phyloP scores from a whole-genome alignment of 495 filamentous ascomycete species.

The Tuber microsphaerosporum region DNA sequence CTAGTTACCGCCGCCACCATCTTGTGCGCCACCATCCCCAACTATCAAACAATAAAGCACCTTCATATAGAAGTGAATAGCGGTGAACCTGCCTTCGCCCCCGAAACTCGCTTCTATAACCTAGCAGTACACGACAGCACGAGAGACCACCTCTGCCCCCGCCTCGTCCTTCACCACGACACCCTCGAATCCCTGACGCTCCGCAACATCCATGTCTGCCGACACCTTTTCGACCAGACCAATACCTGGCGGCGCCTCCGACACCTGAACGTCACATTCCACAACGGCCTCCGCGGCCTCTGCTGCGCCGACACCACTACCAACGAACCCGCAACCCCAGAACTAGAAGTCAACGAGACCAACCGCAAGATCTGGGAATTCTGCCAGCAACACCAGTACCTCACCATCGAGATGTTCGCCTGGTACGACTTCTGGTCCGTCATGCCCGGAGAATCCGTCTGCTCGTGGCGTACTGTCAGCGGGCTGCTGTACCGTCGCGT shows the following conservation, averaged over 20 bases:
- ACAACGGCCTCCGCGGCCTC: conserved; percentile 32
- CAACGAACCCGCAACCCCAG: conserved; percentile 26
- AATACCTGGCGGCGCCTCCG: conserved; percentile 30
- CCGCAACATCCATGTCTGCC: conserved; percentile 37
- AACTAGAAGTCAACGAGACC: conserved; percentile 26
- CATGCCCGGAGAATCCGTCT: conserved; percentile 21
- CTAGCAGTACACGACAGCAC: conserved; percentile 33
- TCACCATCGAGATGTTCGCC: conserved; percentile 22
- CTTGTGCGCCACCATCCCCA: conserved; percentile 33
- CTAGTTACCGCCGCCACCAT: conserved; percentile 35
- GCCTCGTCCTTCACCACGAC: conserved; percentile 27
- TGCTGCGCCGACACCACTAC: conserved; percentile 23
- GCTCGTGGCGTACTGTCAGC: conserved; percentile 23
- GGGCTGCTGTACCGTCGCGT: conserved; percentile 23
- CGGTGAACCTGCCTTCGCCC: conserved; percentile 32
- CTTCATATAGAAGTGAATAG: conserved; percentile 35
- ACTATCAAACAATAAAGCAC: conserved; percentile 35
- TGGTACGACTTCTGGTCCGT: conserved; percentile 23
- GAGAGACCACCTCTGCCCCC: conserved; percentile 37
- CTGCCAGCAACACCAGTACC: conserved; percentile 16
- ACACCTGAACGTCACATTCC: conserved; percentile 29
- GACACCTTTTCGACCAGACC: conserved; percentile 26
- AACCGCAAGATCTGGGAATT: conserved; percentile 22
- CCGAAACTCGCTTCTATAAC: conserved; percentile 37
- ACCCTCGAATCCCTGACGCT: conserved; percentile 35